Conservation (phyloP, 2,329 filamentous ascomycete species). For the Penicillium vulpinum region DNA sequence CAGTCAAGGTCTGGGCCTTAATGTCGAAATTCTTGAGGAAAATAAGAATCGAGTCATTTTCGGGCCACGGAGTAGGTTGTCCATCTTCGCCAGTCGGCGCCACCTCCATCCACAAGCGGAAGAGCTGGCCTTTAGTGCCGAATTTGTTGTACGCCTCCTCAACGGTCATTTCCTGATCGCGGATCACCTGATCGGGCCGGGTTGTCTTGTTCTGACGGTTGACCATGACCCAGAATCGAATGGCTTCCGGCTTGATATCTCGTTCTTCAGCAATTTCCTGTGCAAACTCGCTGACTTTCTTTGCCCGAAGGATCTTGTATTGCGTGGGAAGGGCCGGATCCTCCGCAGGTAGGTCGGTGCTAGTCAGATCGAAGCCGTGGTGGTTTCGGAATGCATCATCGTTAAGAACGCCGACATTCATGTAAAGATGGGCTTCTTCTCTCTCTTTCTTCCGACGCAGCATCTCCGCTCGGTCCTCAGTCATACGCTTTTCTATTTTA, state of each 20-base stretch:
- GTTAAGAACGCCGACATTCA: constrained; percentile 78
- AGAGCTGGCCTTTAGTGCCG: constrained; percentile 65
- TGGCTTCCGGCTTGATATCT: constrained; percentile 63
- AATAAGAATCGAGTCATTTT: constrained; percentile 68
- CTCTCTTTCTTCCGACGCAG: constrained; percentile 82
- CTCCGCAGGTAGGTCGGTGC: constrained; percentile 61
- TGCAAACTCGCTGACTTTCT: constrained; percentile 74
- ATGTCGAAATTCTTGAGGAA: constrained; percentile 92
- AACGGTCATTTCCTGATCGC: constrained; percentile 72
- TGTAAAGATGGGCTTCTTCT: constrained; percentile 92
- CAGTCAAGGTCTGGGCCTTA: constrained; percentile 70
- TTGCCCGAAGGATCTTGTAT: constrained; percentile 73
- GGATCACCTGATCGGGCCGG: constrained; percentile 82
- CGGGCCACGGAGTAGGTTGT: constrained; percentile 64
- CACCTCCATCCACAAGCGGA: constrained; percentile 86
- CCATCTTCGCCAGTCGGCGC: constrained; percentile 70
- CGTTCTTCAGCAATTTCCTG: constrained; percentile 69
- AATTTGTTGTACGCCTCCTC: constrained; percentile 71
- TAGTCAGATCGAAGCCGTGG: constrained; percentile 79
- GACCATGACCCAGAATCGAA: constrained; percentile 95
- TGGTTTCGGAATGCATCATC: constrained; percentile 78
- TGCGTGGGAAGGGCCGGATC: constrained; percentile 69
- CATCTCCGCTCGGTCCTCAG: constrained; percentile 74
- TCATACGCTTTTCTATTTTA: constrained; percentile 64
- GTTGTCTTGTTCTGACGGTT: constrained; percentile 97